Percentiles rank a stretch among this genome's conserved stretches.
Evolutionary conservation across 2,329 filamentous ascomycete species (phyloP).

Genomic region (Fusarium lyarnte): DNA sequence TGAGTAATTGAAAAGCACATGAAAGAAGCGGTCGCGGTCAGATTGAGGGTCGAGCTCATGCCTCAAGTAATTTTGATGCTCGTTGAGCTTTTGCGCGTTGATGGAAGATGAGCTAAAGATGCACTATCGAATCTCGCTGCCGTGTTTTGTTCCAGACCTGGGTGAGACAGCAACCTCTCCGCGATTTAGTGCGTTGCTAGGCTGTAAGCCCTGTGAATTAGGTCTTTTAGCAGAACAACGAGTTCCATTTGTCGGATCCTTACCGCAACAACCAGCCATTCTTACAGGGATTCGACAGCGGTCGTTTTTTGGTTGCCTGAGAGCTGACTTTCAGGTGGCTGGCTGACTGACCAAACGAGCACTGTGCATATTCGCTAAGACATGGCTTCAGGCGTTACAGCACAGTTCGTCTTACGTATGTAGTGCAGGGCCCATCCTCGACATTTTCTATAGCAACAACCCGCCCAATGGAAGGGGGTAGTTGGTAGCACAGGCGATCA

Average conservation of each 20-base stretch:
- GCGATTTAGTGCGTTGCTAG: background rate
- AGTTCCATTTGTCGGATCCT: background rate
- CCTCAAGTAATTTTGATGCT: too few relatives aligned
- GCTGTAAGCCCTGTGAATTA: background rate
- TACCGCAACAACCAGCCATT: background rate
- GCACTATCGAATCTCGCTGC: background rate
- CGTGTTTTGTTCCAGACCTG: background rate
- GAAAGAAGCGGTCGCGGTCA: background rate
- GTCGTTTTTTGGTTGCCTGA: background rate
- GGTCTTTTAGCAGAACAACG: background rate
- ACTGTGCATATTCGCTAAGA: background rate
- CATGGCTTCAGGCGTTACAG: background rate
- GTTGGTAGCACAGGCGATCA: background rate
- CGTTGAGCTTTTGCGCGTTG: background rate
- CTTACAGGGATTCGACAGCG: background rate
- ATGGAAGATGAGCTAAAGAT: background rate
- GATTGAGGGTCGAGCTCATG: background rate
- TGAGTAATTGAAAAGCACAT: background rate
- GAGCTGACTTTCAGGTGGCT: conserved; percentile 1
- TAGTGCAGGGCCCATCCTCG: background rate
- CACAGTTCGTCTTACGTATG: background rate
- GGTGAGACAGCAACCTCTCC: background rate
- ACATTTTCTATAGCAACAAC: background rate
- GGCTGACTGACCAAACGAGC: background rate
- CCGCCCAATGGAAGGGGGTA: background rate